Evolutionary conservation across 139 green algal genomes (phyloP), one percentile per base, ranked within the genome.

Genomic region (Zygnema cylindricum): DNA sequence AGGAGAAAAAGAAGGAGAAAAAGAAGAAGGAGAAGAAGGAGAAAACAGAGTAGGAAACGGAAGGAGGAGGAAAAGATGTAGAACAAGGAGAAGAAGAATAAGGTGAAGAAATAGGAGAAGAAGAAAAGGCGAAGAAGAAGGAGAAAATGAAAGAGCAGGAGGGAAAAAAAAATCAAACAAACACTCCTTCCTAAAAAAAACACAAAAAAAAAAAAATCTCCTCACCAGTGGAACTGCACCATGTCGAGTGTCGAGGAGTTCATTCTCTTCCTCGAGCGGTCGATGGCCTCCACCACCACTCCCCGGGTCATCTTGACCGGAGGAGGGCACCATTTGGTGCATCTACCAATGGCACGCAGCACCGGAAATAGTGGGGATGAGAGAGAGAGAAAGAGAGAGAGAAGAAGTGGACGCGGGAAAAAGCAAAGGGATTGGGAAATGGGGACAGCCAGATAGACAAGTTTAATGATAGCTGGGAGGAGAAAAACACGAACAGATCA

Each of bases 221-320:
- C 78, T 33, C 38, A 69, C 86, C 86, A 90, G 23, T 90, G 86
- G 43, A 90, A 84, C 77, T 90, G 86, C 55, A 89, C 33, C 77
- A 90, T 90, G 42, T 90, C 86, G 7, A 90, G 84, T 0, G 22
- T 30, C 23, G n/a, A 55, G 0, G 86, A 57, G 25, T 90, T 36
- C 86, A 90, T 90, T 1, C 86, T 40, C 43, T 41, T 42, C 35
- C 86, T 76, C 0, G 40, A 82, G 22, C 35, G 36, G 77, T 90
- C 16, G 1, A 90, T 89, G 0, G 35, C 57, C 3, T 81, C 42
- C 33, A 88, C 81, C n/a, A 90, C 86, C 16, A 90, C 79, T 1
- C 39, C 2, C 23, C 86, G 77, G 16, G 86, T 90, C 57, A 90
- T 88, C 32, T 49, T 78, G 1, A 23, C 81, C 1, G 86, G 86